Conservation (phyloP, 148 eudicot species). For the Nyssa sinensis region DNA sequence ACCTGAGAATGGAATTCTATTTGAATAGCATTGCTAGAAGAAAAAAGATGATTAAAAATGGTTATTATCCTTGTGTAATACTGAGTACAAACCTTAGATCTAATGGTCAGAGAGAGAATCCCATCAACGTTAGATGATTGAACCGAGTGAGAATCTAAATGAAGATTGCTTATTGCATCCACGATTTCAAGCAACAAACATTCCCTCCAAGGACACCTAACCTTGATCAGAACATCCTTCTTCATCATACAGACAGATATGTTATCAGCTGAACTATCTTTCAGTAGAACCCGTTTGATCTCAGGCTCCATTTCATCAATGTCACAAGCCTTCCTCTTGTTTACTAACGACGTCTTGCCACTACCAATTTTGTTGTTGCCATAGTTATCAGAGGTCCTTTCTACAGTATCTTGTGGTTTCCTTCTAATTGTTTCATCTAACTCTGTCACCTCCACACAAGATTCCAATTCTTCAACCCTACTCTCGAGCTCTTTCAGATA, state of each 20-base stretch:
- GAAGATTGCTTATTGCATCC: conserved; percentile 46
- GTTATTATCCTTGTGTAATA: too few relatives aligned
- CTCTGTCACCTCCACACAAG: conserved; percentile 29
- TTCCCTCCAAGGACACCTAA: conserved; percentile 62
- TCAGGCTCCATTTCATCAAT: conserved; percentile 21
- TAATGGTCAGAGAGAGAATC: conserved; percentile 46
- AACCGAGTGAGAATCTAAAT: conserved; percentile 52
- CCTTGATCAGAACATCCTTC: conserved; percentile 43
- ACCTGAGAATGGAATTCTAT: neutral
- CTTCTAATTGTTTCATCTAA: conserved; percentile 31
- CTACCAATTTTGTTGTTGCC: conserved; percentile 16
- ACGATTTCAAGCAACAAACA: conserved; percentile 48
- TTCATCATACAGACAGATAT: conserved; percentile 35
- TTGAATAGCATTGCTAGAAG: neutral
- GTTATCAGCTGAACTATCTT: conserved; percentile 26
- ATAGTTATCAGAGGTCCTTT: conserved; percentile 54
- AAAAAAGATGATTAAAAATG: neutral
- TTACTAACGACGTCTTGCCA: conserved; percentile 16
- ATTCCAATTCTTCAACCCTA: conserved; percentile 48
- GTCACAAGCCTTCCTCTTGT: conserved; percentile 42
- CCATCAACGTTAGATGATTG: conserved; percentile 58
- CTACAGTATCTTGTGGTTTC: conserved; percentile 35
- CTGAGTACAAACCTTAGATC: conserved; percentile 47
- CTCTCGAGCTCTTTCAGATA: conserved; percentile 58
- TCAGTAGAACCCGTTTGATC: conserved; percentile 8